phyloP scores from a whole-genome alignment of 768 basidiomycete genomes.

The Tricholoma sp. region DNA sequence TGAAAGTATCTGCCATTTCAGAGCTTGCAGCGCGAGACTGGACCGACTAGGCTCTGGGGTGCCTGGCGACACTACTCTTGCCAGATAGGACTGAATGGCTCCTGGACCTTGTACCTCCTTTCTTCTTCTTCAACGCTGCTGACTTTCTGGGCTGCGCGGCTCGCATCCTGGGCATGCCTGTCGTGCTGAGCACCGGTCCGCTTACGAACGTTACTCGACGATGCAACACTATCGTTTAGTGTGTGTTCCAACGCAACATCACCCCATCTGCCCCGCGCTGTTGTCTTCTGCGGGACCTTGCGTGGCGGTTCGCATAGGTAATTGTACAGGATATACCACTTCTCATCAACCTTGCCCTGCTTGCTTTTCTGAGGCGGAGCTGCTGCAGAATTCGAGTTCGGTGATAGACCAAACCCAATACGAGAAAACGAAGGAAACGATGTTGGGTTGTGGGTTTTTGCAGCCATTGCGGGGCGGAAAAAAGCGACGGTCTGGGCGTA shows the following conservation, averaged over 20 bases:
- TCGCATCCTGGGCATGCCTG: conserved; percentile 11
- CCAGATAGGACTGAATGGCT: conserved; percentile 39
- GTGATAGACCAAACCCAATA: conserved; percentile 11
- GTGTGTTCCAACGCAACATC: conserved; percentile 28
- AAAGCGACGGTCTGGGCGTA: not conserved
- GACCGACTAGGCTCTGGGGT: conserved; percentile 30
- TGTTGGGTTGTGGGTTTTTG: conserved; percentile 5
- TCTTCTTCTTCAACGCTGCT: conserved; percentile 12
- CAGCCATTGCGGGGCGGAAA: conserved; percentile 7
- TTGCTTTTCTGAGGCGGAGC: conserved; percentile 5
- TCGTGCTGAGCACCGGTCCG: conserved; percentile 21
- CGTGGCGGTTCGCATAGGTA: conserved; percentile 51
- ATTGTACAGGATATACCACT: conserved; percentile 64
- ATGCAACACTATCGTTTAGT: conserved; percentile 20
- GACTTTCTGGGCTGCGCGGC: conserved; percentile 11
- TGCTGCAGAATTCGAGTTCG: conserved; percentile 7
- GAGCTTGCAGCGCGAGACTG: conserved; percentile 16
- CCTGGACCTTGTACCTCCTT: conserved; percentile 25
- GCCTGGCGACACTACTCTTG: conserved; percentile 33
- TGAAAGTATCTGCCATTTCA: too few relatives aligned
- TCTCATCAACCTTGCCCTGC: conserved; percentile 27
- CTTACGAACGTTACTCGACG: conserved; percentile 23
- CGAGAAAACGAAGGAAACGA: conserved; percentile 15
- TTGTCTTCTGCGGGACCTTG: conserved; percentile 20
- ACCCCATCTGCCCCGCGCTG: conserved; percentile 38